These are phyloP conservation scores for Helichrysum umbraculigerum DNA, from an alignment of 129 eudicot genomes.

Conservation along the genomic window DNA sequence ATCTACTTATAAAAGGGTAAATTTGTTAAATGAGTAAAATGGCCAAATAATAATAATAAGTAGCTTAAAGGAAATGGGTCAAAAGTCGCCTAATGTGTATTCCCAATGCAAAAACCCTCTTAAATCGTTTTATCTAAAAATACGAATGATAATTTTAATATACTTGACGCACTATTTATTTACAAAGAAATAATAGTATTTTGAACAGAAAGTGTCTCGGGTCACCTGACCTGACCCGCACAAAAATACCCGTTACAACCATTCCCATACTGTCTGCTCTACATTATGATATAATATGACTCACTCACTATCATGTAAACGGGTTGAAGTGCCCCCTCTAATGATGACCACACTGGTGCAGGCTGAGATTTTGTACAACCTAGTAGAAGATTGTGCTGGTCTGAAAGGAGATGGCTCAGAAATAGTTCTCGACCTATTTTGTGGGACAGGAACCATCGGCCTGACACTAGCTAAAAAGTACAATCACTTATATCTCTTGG, in stretches of 20 bases:
- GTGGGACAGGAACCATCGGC: conserved; percentile 98
- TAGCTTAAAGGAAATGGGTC: too few species aligned
- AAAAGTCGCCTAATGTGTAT: too few species aligned
- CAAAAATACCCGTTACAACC: background rate
- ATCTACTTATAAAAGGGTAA: too few species aligned
- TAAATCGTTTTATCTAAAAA: too few species aligned
- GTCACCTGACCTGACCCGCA: too few species aligned
- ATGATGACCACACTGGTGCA: conserved; percentile 33
- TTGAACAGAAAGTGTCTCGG: too few species aligned
- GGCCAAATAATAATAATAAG: too few species aligned
- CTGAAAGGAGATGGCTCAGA: conserved; percentile 91
- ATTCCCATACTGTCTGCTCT: background rate
- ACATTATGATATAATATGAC: background rate
- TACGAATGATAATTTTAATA: too few species aligned
- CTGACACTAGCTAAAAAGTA: conserved; percentile 87
- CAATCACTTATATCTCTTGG: background rate
- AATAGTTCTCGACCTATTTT: conserved; percentile 81
- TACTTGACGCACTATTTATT: too few species aligned
- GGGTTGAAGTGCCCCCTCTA: background rate
- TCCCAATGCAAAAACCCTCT: too few species aligned
- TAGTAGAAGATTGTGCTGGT: conserved; percentile 79
- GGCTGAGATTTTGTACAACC: conserved; percentile 84
- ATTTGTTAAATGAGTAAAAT: too few species aligned
- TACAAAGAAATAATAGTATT: too few species aligned
- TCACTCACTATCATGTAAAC: background rate